Percentiles rank a stretch among this genome's conserved stretches.
These are phyloP conservation scores for Acer campestre DNA, from an alignment of 345 rosid species.

Conservation along the genomic window DNA sequence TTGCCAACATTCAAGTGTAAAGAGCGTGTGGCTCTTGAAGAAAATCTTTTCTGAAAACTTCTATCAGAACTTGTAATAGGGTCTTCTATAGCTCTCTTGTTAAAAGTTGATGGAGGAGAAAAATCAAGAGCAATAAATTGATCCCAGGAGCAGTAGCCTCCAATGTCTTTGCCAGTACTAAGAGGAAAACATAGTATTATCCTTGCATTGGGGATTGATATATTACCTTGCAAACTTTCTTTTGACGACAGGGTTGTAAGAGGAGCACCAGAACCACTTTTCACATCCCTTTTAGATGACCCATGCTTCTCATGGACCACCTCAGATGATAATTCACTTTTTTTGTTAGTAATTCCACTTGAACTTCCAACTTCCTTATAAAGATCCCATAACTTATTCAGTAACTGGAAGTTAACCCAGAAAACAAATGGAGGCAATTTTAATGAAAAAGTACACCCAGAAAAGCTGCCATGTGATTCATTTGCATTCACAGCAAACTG, in stretches of 20 bases:
- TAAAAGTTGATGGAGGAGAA: constrained; percentile 40
- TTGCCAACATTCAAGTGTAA: constrained; percentile 57
- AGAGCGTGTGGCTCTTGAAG: constrained; percentile 47
- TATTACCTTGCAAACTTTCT: constrained; percentile 53
- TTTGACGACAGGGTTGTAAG: constrained; percentile 35
- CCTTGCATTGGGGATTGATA: constrained; percentile 70
- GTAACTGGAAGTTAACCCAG: constrained; percentile 71
- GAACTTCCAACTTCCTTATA: constrained; percentile 50
- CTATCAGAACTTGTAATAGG: constrained; percentile 31
- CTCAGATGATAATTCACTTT: constrained; percentile 24
- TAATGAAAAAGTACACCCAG: constrained; percentile 55
- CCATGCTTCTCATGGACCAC: constrained; percentile 23
- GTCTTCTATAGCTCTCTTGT: constrained; percentile 32
- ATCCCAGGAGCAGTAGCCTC: constrained; percentile 48
- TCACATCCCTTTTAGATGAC: constrained; percentile 27
- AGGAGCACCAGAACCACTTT: constrained; percentile 29
- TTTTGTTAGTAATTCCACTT: constrained; percentile 29
- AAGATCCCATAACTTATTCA: constrained; percentile 56
- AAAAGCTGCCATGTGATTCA: constrained; percentile 42
- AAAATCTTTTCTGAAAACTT: constrained; percentile 38
- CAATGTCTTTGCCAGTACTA: constrained; percentile 39
- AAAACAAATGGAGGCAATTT: constrained; percentile 60
- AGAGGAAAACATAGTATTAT: constrained; percentile 72
- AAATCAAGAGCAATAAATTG: constrained; percentile 74
- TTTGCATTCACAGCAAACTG: constrained; percentile 38